Evolutionary conservation across 768 basidiomycete species (phyloP).

Genomic region (Lyophyllum semitale): DNA sequence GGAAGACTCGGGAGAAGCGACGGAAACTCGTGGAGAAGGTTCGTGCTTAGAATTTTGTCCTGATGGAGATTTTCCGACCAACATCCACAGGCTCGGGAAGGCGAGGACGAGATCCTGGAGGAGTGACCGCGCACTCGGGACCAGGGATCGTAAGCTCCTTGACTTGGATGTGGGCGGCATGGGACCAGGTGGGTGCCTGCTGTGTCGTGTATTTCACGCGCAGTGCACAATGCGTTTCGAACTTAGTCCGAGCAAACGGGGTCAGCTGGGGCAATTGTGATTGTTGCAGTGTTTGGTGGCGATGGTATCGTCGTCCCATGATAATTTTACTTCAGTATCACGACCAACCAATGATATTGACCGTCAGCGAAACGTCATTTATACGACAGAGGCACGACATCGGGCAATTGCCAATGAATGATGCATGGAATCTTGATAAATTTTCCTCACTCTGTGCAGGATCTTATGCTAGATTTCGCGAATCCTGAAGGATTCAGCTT

Average conservation of each 20-base stretch:
- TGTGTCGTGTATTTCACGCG: no score
- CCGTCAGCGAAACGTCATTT: background rate
- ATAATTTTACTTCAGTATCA: conserved; percentile 1
- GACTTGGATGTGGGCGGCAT: background rate
- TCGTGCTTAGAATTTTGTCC: conserved; percentile 12
- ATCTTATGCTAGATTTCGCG: conserved; percentile 15
- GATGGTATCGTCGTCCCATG: background rate
- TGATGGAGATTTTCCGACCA: conserved; percentile 18
- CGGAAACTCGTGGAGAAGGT: conserved; percentile 77
- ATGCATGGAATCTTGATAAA: background rate
- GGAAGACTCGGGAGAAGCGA: conserved; percentile 78
- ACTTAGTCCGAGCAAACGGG: conserved; percentile 2
- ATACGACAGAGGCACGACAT: background rate
- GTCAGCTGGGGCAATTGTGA: background rate
- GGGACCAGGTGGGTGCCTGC: no score
- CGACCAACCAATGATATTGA: background rate
- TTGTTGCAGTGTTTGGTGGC: conserved; percentile 1
- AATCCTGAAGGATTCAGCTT: background rate
- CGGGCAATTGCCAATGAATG: background rate
- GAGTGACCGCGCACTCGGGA: conserved; percentile 21
- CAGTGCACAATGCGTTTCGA: background rate
- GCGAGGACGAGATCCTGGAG: conserved; percentile 71
- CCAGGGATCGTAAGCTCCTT: background rate
- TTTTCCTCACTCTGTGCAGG: conserved; percentile 4
- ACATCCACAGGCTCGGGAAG: conserved; percentile 60